Conservation (phyloP, 2,329 filamentous ascomycete genomes). For the Neobulgaria alba region DNA sequence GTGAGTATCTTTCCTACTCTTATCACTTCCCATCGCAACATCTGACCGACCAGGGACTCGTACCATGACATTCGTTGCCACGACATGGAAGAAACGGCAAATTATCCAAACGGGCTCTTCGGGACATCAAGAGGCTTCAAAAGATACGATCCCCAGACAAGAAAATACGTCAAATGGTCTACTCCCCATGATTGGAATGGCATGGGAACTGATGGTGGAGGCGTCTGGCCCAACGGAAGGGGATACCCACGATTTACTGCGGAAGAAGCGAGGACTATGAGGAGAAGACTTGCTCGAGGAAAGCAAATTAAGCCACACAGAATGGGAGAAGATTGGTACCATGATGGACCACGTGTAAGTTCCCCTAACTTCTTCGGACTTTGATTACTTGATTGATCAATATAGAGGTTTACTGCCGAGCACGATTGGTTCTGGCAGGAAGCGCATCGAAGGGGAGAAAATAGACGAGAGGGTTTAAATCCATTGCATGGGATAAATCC, state of each 20-base stretch:
- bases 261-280: constrained; percentile 15
- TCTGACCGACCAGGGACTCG: constrained; percentile 26
- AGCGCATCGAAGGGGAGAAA: background rate
- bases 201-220: constrained; percentile 7
- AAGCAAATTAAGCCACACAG: constrained; percentile 8
- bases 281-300: constrained; percentile 2
- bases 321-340: constrained; percentile 22
- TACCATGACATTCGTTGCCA: constrained; percentile 17
- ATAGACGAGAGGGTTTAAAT: background rate
- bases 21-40: background rate
- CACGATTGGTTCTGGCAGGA: background rate
- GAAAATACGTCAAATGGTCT: constrained; percentile 23
- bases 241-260: constrained; percentile 22
- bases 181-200: constrained; percentile 14
- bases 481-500: background rate
- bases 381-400: too few species aligned
- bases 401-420: too few species aligned
- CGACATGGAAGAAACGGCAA: constrained; percentile 3
- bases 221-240: constrained; percentile 1
- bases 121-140: constrained; percentile 8
- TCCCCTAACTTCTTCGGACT: too few species aligned
- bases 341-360: constrained; percentile 23
- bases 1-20: constrained; percentile 6
- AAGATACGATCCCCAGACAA: constrained; percentile 25
- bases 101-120: background rate